Conservation (phyloP, 345 rosid species). For the Murraya paniculata region DNA sequence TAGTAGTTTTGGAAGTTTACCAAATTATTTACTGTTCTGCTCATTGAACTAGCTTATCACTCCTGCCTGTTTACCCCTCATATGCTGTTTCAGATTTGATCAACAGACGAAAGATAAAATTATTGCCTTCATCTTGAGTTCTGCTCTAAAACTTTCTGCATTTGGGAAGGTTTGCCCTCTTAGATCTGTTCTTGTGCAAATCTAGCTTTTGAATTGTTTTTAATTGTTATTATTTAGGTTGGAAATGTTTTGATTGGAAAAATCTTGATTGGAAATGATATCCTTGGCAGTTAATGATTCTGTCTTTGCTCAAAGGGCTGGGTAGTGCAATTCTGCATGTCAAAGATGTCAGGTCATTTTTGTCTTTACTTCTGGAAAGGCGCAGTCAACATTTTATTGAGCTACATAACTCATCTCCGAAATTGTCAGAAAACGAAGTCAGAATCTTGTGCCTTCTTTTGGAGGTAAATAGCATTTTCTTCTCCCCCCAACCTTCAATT, state of each 20-base stretch:
- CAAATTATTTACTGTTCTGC: background rate
- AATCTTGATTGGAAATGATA: conserved; percentile 13
- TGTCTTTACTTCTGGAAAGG: conserved; percentile 63
- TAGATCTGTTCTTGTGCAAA: background rate
- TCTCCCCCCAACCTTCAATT: background rate
- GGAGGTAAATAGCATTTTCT: conserved; percentile 54
- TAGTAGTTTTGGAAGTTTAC: background rate
- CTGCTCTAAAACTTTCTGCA: conserved; percentile 53
- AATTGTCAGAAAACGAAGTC: conserved; percentile 59
- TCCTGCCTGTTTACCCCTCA: background rate
- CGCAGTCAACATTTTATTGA: conserved; percentile 44
- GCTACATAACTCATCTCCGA: conserved; percentile 38
- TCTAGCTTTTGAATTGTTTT: background rate
- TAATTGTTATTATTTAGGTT: background rate
- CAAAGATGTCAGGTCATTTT: conserved; percentile 52
- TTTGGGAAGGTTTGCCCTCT: conserved; percentile 64
- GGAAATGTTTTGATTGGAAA: background rate
- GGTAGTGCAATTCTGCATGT: conserved; percentile 51
- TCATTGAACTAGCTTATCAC: background rate
- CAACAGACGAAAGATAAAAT: conserved; percentile 60
- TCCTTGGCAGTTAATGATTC: conserved; percentile 62
- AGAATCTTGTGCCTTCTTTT: conserved; percentile 72
- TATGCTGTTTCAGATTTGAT: conserved; percentile 56
- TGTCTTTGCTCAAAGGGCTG: conserved; percentile 72
- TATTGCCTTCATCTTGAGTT: conserved; percentile 55